Evolutionary conservation across 2,329 filamentous ascomycete species (phyloP), one percentile per base, ranked within the genome.

Genomic region (Pestalotiopsis sp.): DNA sequence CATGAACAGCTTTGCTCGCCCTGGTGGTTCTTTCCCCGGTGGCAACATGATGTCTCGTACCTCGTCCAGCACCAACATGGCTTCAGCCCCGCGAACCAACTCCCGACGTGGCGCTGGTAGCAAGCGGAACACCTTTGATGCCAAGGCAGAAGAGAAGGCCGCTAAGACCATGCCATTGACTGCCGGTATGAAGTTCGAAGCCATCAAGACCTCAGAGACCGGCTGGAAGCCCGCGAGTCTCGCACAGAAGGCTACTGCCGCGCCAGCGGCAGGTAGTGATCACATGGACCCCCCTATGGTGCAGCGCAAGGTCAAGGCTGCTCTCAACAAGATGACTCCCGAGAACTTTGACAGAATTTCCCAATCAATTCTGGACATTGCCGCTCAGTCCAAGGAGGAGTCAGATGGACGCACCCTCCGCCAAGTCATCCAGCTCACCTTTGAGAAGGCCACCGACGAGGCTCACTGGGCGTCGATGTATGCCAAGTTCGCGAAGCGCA

Each of bases 401-500:
- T 89, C 89, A 25, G 96, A 99, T 76, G 96, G 96, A 59, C 93
- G 95, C 69, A 98, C 96, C 7, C 88, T 99, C 65, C 93, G 96
- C 76, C 96, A 99, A 82, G 95, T 99, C 77, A 99, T 99, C 78
- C 95, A 98, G 83, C 93, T 99, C 70, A 98, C 95, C 1, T 99
- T 99, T 75, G 96, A 99, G 85, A 99, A 99, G 86, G 96, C 96
- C 72, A 98, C 95, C 38, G 96, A 99, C 78, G 96, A 99, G 82
- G 93, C 95, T 75, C 95, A 98, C 84, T 99, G 96, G 95, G 95
- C 95, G 67, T 93, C 93, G 23, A 98, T 98, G 93, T 99, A 99
- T 78, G 96, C 96, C 79, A 96, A 95, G 82, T 99, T 99, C 89
- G 97, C 94, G 86, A 95, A 95, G 86, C 91, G 92, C 73, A 98